A percentile compares a stretch with the other conserved stretches of the same genome.
These are phyloP conservation scores for Suillus weaverae DNA, from an alignment of 768 basidiomycete species.

Conservation along the genomic window DNA sequence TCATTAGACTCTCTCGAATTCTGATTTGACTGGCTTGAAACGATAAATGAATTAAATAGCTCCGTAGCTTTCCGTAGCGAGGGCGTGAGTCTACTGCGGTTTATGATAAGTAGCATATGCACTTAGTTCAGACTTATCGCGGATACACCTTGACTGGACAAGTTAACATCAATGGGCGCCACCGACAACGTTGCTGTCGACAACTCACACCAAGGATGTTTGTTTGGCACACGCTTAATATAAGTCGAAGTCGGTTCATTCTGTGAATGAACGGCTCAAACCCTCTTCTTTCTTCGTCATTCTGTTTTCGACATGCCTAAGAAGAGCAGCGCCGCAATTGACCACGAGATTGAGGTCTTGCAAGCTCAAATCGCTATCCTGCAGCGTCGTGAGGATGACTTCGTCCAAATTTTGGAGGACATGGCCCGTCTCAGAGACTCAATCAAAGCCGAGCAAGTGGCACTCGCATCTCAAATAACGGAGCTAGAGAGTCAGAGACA, in stretches of 20 bases:
- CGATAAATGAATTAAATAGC: background rate
- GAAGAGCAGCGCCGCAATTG: conserved; percentile 30
- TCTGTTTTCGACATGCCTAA: conserved; percentile 21
- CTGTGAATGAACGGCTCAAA: background rate
- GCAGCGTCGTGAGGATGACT: conserved; percentile 39
- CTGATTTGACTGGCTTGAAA: background rate
- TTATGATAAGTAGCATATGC: background rate
- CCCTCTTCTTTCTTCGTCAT: background rate
- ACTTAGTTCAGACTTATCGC: background rate
- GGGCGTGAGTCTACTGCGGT: background rate
- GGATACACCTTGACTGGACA: background rate
- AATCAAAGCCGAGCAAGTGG: conserved; percentile 33
- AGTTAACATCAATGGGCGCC: background rate
- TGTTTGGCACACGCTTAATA: background rate
- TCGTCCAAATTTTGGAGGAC: conserved; percentile 41
- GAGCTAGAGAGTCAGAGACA: conserved; percentile 41
- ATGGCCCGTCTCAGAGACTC: conserved; percentile 39
- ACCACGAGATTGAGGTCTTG: conserved; percentile 39
- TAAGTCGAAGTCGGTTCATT: background rate
- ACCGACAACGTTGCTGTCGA: background rate
- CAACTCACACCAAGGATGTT: background rate
- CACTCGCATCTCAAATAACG: conserved; percentile 29
- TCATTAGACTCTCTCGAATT: background rate
- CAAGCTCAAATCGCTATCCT: conserved; percentile 39
- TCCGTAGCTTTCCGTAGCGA: background rate